Evolutionary conservation across 805 yeast genomes (phyloP).

Genomic region (Candida loeiensis): DNA sequence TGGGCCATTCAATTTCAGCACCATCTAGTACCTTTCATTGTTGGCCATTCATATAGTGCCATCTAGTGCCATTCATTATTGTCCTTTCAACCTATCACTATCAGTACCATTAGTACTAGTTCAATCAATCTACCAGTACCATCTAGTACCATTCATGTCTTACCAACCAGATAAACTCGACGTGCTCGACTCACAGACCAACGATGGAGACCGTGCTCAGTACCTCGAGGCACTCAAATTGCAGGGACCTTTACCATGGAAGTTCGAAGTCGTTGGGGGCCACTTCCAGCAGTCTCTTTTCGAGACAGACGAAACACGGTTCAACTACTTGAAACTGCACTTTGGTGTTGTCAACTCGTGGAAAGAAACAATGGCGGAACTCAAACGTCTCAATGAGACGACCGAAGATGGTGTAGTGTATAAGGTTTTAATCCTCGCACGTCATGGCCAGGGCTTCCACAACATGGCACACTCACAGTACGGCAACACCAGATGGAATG

Average conservation of each 20-base stretch:
- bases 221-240: conserved; percentile 13
- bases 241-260: conserved; percentile 23
- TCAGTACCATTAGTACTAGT: no score
- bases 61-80: no score
- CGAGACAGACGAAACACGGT: conserved; percentile 39
- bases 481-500: conserved; percentile 46
- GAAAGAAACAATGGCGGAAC: conserved; percentile 16
- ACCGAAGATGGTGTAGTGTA: conserved; percentile 29
- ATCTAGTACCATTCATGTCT: conserved; percentile 2
- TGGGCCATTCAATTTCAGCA: no score
- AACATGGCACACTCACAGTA: conserved; percentile 45
- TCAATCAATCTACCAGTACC: not conserved
- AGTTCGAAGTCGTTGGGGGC: conserved; percentile 38
- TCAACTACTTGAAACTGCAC: conserved; percentile 40
- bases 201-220: conserved; percentile 15
- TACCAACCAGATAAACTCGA: conserved; percentile 23
- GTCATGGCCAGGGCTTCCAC: conserved; percentile 56
- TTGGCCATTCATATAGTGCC: not conserved
- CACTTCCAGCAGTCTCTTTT: conserved; percentile 43
- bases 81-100: no score
- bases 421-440: conserved; percentile 46
- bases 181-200: conserved; percentile 28
- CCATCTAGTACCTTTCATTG: no score
- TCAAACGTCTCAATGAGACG: conserved; percentile 33
- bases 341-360: conserved; percentile 39